Conservation (phyloP, 2,329 filamentous ascomycete species). For the Colletotrichum sp. region DNA sequence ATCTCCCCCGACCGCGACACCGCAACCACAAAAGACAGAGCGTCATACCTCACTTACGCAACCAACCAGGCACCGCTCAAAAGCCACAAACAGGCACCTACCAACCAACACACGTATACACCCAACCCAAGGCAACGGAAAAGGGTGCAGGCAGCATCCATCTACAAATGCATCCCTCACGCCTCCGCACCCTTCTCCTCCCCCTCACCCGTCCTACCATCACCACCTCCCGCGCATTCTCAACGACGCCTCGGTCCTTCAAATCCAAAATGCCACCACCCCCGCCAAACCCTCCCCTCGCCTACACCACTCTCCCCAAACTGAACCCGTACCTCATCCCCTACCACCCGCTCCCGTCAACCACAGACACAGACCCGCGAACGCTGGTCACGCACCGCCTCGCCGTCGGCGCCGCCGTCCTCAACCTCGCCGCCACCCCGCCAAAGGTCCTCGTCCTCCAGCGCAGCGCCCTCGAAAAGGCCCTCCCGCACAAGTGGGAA, state of each 20-base stretch:
- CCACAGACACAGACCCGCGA: not conserved
- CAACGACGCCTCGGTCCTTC: not conserved
- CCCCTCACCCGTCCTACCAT: not conserved
- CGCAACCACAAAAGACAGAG: not conserved
- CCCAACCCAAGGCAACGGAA: not conserved
- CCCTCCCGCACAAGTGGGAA: conserved; percentile 48
- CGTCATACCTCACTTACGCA: not conserved
- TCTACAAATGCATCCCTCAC: not conserved
- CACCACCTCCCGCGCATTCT: not conserved
- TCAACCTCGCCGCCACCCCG: not conserved
- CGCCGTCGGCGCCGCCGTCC: conserved; percentile 18
- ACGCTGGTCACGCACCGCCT: conserved; percentile 2
- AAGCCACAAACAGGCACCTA: not conserved
- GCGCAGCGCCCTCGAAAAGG: conserved; percentile 39
- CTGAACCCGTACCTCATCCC: conserved; percentile 4
- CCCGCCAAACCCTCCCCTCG: conserved; percentile 7
- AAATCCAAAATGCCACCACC: conserved; percentile 16
- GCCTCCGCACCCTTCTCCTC: not conserved
- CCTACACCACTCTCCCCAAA: conserved; percentile 10
- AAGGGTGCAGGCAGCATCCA: not conserved
- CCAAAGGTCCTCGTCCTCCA: conserved; percentile 45
- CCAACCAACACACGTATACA: not conserved
- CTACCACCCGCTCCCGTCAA: not conserved
- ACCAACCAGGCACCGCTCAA: not conserved
- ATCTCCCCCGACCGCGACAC: not conserved